Evolutionary conservation across 1,139 yeast genomes (phyloP), one percentile per base, ranked within the genome.

Genomic region (Taiozyma sp.): DNA sequence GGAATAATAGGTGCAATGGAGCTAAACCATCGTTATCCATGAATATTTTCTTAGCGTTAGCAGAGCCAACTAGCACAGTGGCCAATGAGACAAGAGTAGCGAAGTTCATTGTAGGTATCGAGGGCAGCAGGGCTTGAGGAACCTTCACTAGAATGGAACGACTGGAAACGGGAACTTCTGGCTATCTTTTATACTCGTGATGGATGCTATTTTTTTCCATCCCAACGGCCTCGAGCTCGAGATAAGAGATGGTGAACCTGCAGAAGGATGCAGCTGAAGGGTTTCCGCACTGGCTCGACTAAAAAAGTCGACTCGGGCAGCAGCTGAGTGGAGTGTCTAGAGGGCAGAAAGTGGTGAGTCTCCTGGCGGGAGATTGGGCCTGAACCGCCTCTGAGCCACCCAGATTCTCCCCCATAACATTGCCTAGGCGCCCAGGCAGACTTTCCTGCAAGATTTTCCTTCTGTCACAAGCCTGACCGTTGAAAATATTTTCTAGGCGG

Each of bases 1-100:
- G 76, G 54, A 72, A 64, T 48, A 71, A 57, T 6, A 70, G 57
- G 47, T 70, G 67, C 54, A 68, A 60, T 43, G 72, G 66, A 14
- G 64, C 60, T 24, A 67, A 59, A 29, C 74, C 74, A 59, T 72
- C 76, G 57, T 72, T 72, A 46, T 72, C 76, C 49, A 72, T 69
- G 57, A 72, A 72, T 44, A 72, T 65, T 56, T 71, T 72, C 56
- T 65, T 67, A 16, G 67, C 57, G 16, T 24, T 23, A 24, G 12
- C 29, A 19, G 29, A 13, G 16, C 23, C 13, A 40, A 40, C 28
- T 14, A 40, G 29, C 12, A 40, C 43, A 24, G 29, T 13, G 10
- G 43, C 43, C 29, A 40, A 38, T 38, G 41, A 24, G 29, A 40
- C 16, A 19, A 24, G 23, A 13, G 29, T 2, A 13, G 30, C 19